phyloP scores from a whole-genome alignment of 345 rosid genomes.

The Euphorbia peplus region DNA sequence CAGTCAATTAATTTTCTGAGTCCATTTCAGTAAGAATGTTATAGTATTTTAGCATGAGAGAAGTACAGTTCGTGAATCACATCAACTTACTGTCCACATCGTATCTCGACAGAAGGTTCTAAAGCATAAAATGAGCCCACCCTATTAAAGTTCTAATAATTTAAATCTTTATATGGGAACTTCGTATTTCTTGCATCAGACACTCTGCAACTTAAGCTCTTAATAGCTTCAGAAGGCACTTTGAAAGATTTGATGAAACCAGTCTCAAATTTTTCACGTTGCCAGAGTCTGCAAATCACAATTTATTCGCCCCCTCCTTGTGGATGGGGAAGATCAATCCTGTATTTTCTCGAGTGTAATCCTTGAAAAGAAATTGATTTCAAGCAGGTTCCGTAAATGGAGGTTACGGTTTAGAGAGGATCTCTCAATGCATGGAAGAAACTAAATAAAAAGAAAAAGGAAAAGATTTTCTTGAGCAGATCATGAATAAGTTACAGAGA shows the following conservation, averaged over 20 bases:
- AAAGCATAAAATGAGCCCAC: not conserved
- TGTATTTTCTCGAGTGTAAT: not conserved
- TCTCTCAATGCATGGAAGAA: not conserved
- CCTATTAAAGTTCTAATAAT: not conserved
- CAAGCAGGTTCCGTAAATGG: not conserved
- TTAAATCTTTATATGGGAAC: not conserved
- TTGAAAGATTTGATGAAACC: not conserved
- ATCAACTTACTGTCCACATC: not conserved
- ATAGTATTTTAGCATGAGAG: not conserved
- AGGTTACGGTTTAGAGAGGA: not conserved
- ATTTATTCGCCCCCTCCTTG: not conserved
- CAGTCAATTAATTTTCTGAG: not conserved
- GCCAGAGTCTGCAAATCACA: not conserved
- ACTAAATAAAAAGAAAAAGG: too few species aligned
- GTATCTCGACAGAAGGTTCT: not conserved
- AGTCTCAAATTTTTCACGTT: not conserved
- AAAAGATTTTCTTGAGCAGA: not conserved
- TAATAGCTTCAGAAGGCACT: not conserved
- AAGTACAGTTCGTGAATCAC: not conserved
- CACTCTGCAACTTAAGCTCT: not conserved
- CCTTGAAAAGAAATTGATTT: not conserved
- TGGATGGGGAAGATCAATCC: not conserved
- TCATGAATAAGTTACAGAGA: not conserved
- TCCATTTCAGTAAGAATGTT: not conserved
- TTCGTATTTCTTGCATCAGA: not conserved